A percentile compares a stretch with the other conserved stretches of the same genome.
phyloP scores from a whole-genome alignment of 2,329 filamentous ascomycete species.

The Fusarium sacchari region DNA sequence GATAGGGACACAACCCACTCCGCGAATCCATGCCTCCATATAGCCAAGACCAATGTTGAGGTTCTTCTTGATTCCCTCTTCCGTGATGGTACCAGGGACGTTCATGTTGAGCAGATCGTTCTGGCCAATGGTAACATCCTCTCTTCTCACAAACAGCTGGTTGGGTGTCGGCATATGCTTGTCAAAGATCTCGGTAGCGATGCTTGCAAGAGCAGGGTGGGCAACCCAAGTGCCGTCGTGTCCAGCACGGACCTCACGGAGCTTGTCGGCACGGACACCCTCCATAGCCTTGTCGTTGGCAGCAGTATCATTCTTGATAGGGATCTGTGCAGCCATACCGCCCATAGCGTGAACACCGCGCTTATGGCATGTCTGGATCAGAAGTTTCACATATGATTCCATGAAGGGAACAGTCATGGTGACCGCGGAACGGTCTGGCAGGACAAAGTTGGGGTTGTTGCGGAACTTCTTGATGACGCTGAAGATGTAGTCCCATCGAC shows the following conservation, averaged over 20 bases:
- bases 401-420: conserved; percentile 99
- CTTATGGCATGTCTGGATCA: conserved; percentile 98
- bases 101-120: conserved; percentile 99
- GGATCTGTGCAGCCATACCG: conserved; percentile 98
- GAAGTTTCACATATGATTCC: conserved; percentile 92
- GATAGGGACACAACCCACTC: conserved; percentile 95
- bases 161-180: conserved; percentile 98
- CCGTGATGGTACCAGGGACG: conserved; percentile 89
- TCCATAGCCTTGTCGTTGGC: conserved; percentile 97
- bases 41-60: conserved; percentile 95
- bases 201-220: conserved; percentile 88
- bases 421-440: conserved; percentile 88
- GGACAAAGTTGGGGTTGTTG: conserved; percentile 89
- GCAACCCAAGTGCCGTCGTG: conserved; percentile 98
- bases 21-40: conserved; percentile 98
- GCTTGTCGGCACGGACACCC: conserved; percentile 91
- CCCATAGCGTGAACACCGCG: conserved; percentile 99
- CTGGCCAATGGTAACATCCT: conserved; percentile 85
- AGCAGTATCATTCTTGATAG: conserved; percentile 91
- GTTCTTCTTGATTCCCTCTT: conserved; percentile 97
- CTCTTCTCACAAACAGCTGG: conserved; percentile 89
- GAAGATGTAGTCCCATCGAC: conserved; percentile 99
- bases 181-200: conserved; percentile 95
- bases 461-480: conserved; percentile 99
- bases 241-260: conserved; percentile 92